Percentiles rank a stretch among this genome's conserved stretches.
These are phyloP conservation scores for Fusarium coicis DNA, from an alignment of 2,329 filamentous ascomycete species.

Conservation along the genomic window DNA sequence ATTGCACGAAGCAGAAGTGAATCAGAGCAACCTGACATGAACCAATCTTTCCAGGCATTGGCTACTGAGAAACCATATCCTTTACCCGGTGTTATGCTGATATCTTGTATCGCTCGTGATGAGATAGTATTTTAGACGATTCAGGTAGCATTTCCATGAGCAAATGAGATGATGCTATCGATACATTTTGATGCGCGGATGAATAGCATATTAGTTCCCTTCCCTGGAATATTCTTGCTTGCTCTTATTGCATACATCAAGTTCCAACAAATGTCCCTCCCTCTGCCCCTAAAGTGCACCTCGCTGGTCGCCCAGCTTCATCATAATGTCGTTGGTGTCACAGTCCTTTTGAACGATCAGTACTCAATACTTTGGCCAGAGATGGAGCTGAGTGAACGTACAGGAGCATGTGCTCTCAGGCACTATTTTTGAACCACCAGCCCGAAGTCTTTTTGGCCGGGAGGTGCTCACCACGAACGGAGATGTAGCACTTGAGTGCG, in stretches of 20 bases:
- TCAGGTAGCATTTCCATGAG: background rate
- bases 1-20: background rate
- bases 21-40: background rate
- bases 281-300: background rate
- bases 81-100: background rate
- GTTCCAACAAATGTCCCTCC: slow-evolving; percentile 9
- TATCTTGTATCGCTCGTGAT: background rate
- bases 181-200: background rate
- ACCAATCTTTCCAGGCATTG: background rate
- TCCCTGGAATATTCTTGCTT: background rate
- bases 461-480: slow-evolving; percentile 35
- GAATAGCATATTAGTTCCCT: background rate
- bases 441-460: slow-evolving; percentile 16
- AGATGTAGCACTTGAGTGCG: slow-evolving; percentile 41
- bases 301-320: background rate
- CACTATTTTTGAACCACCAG: slow-evolving; percentile 35
- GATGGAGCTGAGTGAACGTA: background rate
- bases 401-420: background rate
- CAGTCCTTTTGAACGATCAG: background rate
- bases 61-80: background rate
- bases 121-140: background rate
- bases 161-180: background rate
- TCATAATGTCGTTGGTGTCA: background rate
- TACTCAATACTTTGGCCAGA: background rate
- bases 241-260: background rate